A percentile compares a stretch with the other conserved stretches of the same genome.
Evolutionary conservation across 2,329 filamentous ascomycete species (phyloP).

Genomic region (Arthroderma sp.): DNA sequence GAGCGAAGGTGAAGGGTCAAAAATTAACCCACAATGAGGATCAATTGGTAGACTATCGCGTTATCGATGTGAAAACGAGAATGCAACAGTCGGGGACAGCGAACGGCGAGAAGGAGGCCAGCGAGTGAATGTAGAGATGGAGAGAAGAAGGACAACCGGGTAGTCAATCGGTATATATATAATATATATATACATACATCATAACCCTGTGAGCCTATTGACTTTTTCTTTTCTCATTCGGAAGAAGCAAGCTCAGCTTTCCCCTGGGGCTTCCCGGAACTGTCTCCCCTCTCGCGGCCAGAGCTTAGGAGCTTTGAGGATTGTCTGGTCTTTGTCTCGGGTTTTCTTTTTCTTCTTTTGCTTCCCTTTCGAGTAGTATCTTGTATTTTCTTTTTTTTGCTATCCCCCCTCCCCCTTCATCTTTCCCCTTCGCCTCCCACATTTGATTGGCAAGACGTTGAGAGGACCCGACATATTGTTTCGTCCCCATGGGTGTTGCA

Average conservation of each 20-base stretch:
- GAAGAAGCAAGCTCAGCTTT: conserved; percentile 3
- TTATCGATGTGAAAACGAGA: neutral
- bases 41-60: neutral
- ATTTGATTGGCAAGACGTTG: neutral
- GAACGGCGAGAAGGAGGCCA: neutral
- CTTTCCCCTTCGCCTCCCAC: neutral
- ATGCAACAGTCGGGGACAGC: neutral
- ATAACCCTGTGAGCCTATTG: neutral
- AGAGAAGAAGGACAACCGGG: neutral
- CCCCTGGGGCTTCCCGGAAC: neutral
- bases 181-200: no score
- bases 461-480: neutral
- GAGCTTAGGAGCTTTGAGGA: neutral
- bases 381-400: neutral
- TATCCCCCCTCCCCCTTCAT: neutral
- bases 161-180: neutral
- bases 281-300: conserved; percentile 1
- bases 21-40: neutral
- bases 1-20: neutral
- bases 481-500: neutral
- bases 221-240: neutral
- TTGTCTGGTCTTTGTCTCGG: conserved; percentile 4
- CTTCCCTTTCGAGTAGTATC: neutral
- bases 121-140: neutral
- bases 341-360: neutral